A percentile compares a stretch with the other conserved stretches of the same genome.
Evolutionary conservation across 1,139 yeast species (phyloP).

Genomic region (Suhomyces bribrorum): DNA sequence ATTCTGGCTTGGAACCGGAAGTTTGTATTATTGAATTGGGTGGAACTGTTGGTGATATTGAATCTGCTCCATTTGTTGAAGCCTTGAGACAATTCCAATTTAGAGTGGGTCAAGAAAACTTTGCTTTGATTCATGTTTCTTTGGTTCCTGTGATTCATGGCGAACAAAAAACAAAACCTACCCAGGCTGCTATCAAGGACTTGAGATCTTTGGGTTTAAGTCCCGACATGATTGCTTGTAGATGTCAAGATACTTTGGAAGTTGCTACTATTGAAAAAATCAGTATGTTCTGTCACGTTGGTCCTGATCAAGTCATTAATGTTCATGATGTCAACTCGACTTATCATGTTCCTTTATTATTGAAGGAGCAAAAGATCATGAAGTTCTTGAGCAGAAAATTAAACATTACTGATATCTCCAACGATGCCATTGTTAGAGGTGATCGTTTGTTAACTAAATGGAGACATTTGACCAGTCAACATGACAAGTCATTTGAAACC

Average conservation of each 20-base stretch:
- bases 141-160: slow-evolving; percentile 97
- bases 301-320: slow-evolving; percentile 94
- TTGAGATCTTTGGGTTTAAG: slow-evolving; percentile 90
- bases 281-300: slow-evolving; percentile 99
- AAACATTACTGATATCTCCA: slow-evolving; percentile 53
- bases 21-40: slow-evolving; percentile 96
- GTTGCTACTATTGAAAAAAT: slow-evolving; percentile 86
- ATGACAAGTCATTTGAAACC: slow-evolving; percentile 78
- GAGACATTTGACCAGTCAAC: slow-evolving; percentile 75
- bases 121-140: slow-evolving; percentile 94
- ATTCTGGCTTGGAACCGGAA: slow-evolving; percentile 84
- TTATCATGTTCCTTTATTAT: slow-evolving; percentile 91
- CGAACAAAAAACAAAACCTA: slow-evolving; percentile 98
- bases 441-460: slow-evolving; percentile 70
- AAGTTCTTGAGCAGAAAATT: slow-evolving; percentile 72
- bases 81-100: slow-evolving; percentile 98
- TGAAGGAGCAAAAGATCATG: slow-evolving; percentile 85
- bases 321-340: slow-evolving; percentile 97
- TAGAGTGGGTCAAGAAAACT: slow-evolving; percentile 90
- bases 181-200: slow-evolving; percentile 98
- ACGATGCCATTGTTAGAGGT: slow-evolving; percentile 66
- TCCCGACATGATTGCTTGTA: slow-evolving; percentile 97
- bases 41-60: slow-evolving; percentile 99
- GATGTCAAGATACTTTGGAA: slow-evolving; percentile 86
- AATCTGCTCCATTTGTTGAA: slow-evolving; percentile 97